These are phyloP conservation scores for Leptodermis oblonga DNA, from an alignment of 257 asterid genomes.

Conservation along the genomic window DNA sequence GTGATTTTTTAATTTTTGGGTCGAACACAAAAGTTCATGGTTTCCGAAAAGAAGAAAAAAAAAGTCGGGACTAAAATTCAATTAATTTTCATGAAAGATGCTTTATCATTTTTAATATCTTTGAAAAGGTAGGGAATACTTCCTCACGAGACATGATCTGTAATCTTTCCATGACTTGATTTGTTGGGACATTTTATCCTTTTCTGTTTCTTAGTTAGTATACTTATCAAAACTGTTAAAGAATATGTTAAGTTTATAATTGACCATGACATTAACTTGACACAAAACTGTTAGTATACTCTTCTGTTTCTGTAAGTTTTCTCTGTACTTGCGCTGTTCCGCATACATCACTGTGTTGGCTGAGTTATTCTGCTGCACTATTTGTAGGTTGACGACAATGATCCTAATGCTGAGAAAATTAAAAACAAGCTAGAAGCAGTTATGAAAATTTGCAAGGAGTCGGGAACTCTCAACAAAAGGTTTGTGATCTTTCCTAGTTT, in stretches of 20 bases:
- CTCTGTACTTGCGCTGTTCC: too few relatives aligned
- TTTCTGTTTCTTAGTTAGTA: background rate
- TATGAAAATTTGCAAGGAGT: slow-evolving; percentile 78
- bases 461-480: slow-evolving; percentile 54
- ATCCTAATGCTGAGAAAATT: slow-evolving; percentile 81
- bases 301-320: too few relatives aligned
- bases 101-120: background rate
- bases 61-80: background rate
- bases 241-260: too few relatives aligned
- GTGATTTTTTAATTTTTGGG: background rate
- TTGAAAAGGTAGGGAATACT: background rate
- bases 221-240: background rate
- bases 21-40: too few relatives aligned
- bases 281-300: too few relatives aligned
- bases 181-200: background rate
- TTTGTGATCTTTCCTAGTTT: slow-evolving; percentile 15
- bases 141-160: background rate
- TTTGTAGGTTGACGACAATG: slow-evolving; percentile 59
- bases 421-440: slow-evolving; percentile 54
- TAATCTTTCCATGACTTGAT: background rate
- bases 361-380: background rate
- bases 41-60: too few relatives aligned
- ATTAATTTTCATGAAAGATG: background rate
- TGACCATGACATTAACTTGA: too few relatives aligned
- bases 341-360: too few relatives aligned